Conservation (phyloP, 495 filamentous ascomycete genomes). For the Massariosphaeria phaeospora region DNA sequence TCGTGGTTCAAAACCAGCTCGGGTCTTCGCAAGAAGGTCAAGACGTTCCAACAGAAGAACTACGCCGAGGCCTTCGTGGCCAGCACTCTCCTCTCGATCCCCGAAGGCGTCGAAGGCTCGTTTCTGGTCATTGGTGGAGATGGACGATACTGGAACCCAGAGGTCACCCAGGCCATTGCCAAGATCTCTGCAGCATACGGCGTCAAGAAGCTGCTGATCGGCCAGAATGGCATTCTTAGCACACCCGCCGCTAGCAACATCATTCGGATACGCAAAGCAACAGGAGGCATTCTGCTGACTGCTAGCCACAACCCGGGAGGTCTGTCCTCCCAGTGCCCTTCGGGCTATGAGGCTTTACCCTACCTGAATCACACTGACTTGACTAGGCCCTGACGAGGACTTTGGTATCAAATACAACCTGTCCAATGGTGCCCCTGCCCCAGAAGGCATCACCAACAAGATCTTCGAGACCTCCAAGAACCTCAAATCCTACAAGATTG, state of each 20-base stretch:
- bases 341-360: not conserved
- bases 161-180: constrained; percentile 92
- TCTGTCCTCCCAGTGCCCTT: constrained; percentile 38
- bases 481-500: constrained; percentile 85
- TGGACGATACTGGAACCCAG: constrained; percentile 94
- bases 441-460: constrained; percentile 94
- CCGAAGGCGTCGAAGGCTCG: constrained; percentile 79
- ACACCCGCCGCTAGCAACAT: constrained; percentile 94
- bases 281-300: constrained; percentile 92
- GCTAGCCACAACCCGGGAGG: constrained; percentile 98
- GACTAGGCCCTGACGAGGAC: constrained; percentile 80
- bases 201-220: constrained; percentile 96
- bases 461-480: constrained; percentile 87
- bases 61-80: constrained; percentile 95
- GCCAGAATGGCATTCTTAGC: constrained; percentile 91
- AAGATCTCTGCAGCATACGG: constrained; percentile 96
- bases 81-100: constrained; percentile 90
- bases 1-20: constrained; percentile 55
- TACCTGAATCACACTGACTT: not conserved
- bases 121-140: constrained; percentile 97
- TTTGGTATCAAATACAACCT: constrained; percentile 99
- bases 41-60: constrained; percentile 88
- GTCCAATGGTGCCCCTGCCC: constrained; percentile 88
- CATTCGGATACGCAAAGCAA: constrained; percentile 88
- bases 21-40: constrained; percentile 97